Evolutionary conservation across 1,139 yeast genomes (phyloP).

Genomic region (Debaryomycetaceae sp.): DNA sequence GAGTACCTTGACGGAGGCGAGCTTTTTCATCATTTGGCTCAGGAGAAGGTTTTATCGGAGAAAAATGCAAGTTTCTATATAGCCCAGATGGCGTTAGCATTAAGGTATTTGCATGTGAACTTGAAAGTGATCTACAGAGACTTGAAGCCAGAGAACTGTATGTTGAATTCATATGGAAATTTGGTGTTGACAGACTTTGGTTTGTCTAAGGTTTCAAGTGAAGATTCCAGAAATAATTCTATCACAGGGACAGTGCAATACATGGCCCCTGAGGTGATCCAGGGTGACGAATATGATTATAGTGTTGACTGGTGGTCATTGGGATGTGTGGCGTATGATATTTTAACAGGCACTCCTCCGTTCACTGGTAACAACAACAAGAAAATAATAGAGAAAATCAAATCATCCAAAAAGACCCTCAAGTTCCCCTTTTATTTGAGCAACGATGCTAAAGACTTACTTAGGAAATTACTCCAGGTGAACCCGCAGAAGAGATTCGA

Average conservation of each 20-base stretch:
- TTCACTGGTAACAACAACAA: conserved; percentile 88
- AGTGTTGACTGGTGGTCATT: conserved; percentile 97
- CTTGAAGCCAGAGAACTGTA: conserved; percentile 89
- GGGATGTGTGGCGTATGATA: conserved; percentile 85
- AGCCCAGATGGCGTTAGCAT: conserved; percentile 82
- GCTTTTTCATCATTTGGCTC: conserved; percentile 73
- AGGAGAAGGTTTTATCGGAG: conserved; percentile 55
- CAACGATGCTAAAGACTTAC: conserved; percentile 78
- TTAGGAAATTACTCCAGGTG: conserved; percentile 68
- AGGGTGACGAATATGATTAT: conserved; percentile 81
- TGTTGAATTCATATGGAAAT: conserved; percentile 75
- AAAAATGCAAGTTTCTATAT: conserved; percentile 76
- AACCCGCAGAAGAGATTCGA: conserved; percentile 75
- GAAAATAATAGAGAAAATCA: conserved; percentile 75
- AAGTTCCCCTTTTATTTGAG: conserved; percentile 81
- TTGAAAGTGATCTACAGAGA: conserved; percentile 89
- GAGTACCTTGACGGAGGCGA: conserved; percentile 96
- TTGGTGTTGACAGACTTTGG: conserved; percentile 91
- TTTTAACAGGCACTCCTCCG: conserved; percentile 91
- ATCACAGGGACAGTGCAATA: conserved; percentile 94
- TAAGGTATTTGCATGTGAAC: conserved; percentile 67
- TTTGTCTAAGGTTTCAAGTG: conserved; percentile 68
- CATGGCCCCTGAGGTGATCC: conserved; percentile 93
- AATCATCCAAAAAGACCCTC: conserved; percentile 59
- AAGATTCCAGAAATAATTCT: conserved; percentile 50